Base-by-base conservation (phyloP, 139 green algal species). In the Chlamydomonas eustigma region DNA sequence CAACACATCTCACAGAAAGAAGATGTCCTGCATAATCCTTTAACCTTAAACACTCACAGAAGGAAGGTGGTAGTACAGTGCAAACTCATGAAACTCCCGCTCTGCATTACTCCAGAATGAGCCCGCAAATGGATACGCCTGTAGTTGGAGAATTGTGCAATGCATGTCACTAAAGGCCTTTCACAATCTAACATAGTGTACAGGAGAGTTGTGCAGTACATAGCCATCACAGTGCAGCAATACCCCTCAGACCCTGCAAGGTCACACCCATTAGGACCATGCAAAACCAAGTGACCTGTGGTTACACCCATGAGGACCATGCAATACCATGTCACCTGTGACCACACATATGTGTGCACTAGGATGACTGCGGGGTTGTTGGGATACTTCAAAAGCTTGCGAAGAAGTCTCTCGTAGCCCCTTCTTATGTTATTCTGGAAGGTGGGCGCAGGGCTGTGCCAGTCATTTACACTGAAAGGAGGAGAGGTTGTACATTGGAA, bases 301-400 rank as follows among this genome's bases (percentile, higher is more conserved):
- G n/a, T n/a, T n/a, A n/a, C n/a, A n/a, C n/a, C n/a, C n/a, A n/a
- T n/a, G n/a, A n/a, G n/a, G n/a, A n/a, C n/a, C n/a, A n/a, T n/a
- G n/a, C n/a, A n/a, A n/a, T n/a, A n/a, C n/a, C n/a, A n/a, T n/a
- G n/a, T n/a, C 18, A 58, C 44, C 44, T 58, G 44, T 58, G 44
- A 58, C 44, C 44, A 58, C 44, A 58, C 44, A 32, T 75, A 85
- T 24, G 76, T 71, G 51, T 83, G 74, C 12, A 83, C 3, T 24
- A 85, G 58, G 1, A 85, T 52, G 1, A 85, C 83, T 12, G 83
- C 83, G n/a, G 83, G 83, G 4, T 39, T n/a, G 37, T 80, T 76
- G 28, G 76, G 79, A 33, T 80, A 79, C 25, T 63, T 22, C 38
- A 88, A 52, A 51, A 88, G 77, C 76, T 88, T 85, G 30, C 83